These are phyloP conservation scores for Aureococcus anophagefferens DNA, from an alignment of 108 stramenopile genomes.

Conservation along the genomic window DNA sequence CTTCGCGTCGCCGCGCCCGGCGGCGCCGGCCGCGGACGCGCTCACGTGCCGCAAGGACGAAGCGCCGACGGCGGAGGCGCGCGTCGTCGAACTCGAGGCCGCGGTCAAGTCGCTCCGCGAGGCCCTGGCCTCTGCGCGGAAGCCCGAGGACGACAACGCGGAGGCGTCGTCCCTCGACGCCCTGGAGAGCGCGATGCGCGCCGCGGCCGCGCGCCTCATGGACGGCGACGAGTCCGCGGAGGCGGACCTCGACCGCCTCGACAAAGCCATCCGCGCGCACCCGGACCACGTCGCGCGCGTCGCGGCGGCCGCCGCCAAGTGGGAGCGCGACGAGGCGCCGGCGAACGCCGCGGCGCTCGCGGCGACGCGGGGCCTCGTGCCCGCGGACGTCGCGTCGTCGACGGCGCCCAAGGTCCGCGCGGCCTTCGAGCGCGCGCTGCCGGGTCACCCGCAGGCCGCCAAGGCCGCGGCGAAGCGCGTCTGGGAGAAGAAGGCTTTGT, in stretches of 20 bases:
- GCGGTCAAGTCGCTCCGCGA: too few relatives aligned
- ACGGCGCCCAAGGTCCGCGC: neutral
- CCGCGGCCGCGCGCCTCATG: neutral
- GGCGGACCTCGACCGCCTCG: neutral
- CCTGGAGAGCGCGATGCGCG: neutral
- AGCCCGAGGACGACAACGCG: too few relatives aligned
- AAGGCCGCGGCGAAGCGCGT: constrained; percentile 7
- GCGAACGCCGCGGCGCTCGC: constrained; percentile 5
- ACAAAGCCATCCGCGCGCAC: neutral
- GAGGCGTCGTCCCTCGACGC: neutral
- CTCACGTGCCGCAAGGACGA: too few relatives aligned
- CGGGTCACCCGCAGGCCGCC: too few relatives aligned
- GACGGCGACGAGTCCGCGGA: neutral
- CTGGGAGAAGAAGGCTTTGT: constrained; percentile 9
- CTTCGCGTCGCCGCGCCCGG: too few relatives aligned
- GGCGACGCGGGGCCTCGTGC: constrained; percentile 7
- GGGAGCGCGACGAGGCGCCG: constrained; percentile 1
- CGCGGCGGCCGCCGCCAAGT: neutral
- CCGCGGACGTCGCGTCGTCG: neutral
- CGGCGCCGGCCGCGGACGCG: too few relatives aligned
- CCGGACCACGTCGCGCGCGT: constrained; percentile 3
- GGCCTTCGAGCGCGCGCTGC: too few relatives aligned
- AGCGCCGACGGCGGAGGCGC: too few relatives aligned
- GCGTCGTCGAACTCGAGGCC: too few relatives aligned
- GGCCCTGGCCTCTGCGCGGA: too few relatives aligned